Base-by-base conservation (phyloP, 2,329 filamentous ascomycete genomes). In the Pseudogymnoascus pannorum region DNA sequence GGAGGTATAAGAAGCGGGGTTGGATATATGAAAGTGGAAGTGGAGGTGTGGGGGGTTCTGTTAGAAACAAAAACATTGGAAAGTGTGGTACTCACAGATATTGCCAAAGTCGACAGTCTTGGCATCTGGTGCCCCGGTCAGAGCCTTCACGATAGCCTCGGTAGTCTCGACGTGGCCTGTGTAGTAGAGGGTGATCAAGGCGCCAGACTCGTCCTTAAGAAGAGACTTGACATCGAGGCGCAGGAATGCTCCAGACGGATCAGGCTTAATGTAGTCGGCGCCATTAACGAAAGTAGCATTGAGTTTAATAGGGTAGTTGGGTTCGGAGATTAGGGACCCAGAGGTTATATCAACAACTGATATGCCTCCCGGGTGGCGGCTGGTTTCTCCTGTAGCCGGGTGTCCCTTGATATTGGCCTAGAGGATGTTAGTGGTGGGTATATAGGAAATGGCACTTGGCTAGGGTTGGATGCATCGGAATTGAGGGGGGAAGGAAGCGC, bases 61-160 rank as follows among this genome's bases (percentile, higher is more conserved):
- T 51, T 16, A 6, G 24, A 29, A 36, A 60, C 59, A 57, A 16
- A 33, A 16, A 16, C 20, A 51, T 20, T 7, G 7, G 22, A 16
- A 60, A 14, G 18, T 29, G 7, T 29, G 36, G 29, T n/a, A 71
- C 72, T 72, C 62, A 76, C 75, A 73, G 61, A 69, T 71, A 64
- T 74, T 71, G 20, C 76, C 76, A 65, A 76, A 76, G 1, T 69
- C 71, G 5, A 73, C 75, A 14, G 75, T 75, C 59, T 71, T 72
- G 11, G 75, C 75, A 61, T 73, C 73, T 0, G 67, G 64, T 35
- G 69, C 67, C 5, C 72, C 75, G 16, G 64, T 60, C 18, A 78
- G 69, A 24, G 75, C 72, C 54, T 66, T 71, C 2, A 69, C 70
- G 48, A 74, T 72, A 4, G 69, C 68, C 6, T 70, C 69, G 4